These are phyloP conservation scores for Eremochloa ophiuroides DNA, from an alignment of 176 grass and related monocot species.

Conservation along the genomic window DNA sequence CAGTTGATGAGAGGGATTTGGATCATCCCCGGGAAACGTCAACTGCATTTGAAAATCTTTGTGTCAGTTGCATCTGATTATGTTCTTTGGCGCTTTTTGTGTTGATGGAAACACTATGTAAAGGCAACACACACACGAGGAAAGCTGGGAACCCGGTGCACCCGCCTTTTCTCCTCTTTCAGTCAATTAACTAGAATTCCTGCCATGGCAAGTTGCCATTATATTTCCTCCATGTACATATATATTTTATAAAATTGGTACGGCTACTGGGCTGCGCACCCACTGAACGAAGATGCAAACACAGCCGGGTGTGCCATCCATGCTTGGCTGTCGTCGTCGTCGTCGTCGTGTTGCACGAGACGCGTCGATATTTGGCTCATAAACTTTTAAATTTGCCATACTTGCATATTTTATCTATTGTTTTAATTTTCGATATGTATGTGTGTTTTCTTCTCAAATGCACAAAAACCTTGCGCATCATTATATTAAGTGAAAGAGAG, in stretches of 20 bases:
- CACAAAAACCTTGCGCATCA: too few species aligned
- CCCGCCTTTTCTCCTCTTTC: neutral
- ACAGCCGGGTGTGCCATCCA: too few species aligned
- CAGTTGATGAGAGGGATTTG: conserved; percentile 4
- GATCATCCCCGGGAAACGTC: conserved; percentile 24
- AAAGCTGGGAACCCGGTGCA: conserved; percentile 51
- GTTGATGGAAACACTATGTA: conserved; percentile 32
- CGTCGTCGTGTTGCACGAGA: too few species aligned
- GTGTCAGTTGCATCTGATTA: conserved; percentile 32
- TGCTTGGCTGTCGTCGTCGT: too few species aligned
- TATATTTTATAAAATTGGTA: neutral
- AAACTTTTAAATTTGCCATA: too few species aligned
- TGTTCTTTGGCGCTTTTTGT: conserved; percentile 27
- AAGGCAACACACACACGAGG: conserved; percentile 17
- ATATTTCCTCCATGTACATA: neutral
- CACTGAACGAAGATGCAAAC: too few species aligned
- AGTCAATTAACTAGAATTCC: conserved; percentile 1
- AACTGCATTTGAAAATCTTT: conserved; percentile 20
- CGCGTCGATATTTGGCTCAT: too few species aligned
- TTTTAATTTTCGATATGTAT: too few species aligned
- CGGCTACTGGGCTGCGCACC: neutral
- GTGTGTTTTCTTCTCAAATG: too few species aligned
- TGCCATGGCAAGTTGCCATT: conserved; percentile 13
- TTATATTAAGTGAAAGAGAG: too few species aligned
- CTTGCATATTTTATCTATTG: too few species aligned